Evolutionary conservation across 2,329 filamentous ascomycete species (phyloP), one percentile per base, ranked within the genome.

Genomic region (Aspergillus sp.): DNA sequence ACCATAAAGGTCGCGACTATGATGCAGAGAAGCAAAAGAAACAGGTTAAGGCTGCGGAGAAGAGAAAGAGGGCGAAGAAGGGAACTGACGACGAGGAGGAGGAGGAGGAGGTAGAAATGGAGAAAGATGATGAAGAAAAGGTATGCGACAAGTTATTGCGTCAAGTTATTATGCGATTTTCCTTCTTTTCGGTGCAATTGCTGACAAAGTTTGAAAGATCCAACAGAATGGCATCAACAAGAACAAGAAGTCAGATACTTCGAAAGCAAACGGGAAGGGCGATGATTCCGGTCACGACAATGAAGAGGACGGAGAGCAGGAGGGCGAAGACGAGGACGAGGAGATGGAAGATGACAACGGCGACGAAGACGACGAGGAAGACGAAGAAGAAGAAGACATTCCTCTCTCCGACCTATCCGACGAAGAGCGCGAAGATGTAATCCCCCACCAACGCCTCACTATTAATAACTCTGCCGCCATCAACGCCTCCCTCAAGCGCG

Each of bases 381-480:
- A 84, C 0, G 84, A 86, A 26, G 85, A 89, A 4, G 86, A 91
- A 40, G 88, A 93, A 55, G 89, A 94, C 54, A 89, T 96, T 40
- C 85, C 90, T 3, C 80, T 95, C 53, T 94, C 88, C 30, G 90
- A 96, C 59, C 82, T 85, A 38, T 77, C 86, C 45, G 88, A 86
- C 19, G 86, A 87, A 53, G 89, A 94, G 59, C 85, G 81, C 59
- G 87, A 87, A 69, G 90, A 95, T 62, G 79, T 95, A 36, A 81
- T 94, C 51, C 88, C 89, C 10, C 86, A 94, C 71, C 88, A 93
- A 65, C 86, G 89, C 59, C 83, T 96, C 55, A 96, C 90, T 45
- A 97, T 97, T 73, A 96, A 98, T 79, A 98, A 98, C 74, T 90
- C 86, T 45, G 76, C 86, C 55, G 93, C 91, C 32, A 86, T 98